Conservation (phyloP, 306 rosid species). For the Trifolium fragiferum region DNA sequence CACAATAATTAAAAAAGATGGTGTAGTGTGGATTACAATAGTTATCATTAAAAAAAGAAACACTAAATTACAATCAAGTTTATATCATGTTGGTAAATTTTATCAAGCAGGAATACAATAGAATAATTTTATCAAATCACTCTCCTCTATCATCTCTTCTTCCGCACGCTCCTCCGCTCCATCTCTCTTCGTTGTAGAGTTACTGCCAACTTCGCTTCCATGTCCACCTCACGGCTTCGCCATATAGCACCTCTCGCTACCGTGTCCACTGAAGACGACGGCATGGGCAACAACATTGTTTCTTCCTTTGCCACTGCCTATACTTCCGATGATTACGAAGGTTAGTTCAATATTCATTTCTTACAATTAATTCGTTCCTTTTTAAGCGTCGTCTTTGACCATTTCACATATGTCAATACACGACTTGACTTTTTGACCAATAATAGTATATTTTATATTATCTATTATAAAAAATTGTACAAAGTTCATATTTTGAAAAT, state of each 20-base stretch:
- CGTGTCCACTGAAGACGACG: conserved; percentile 50
- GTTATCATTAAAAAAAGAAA: no score
- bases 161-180: conserved; percentile 45
- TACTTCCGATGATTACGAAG: conserved; percentile 58
- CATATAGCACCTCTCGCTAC: conserved; percentile 59
- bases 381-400: no score
- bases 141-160: conserved; percentile 47
- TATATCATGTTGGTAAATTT: no score
- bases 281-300: neutral
- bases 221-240: conserved; percentile 61
- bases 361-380: no score
- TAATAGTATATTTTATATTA: no score
- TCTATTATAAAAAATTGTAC: no score
- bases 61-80: no score
- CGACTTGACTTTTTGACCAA: no score
- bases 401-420: no score
- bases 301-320: conserved; percentile 50
- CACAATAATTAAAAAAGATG: neutral
- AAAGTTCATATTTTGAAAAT: no score
- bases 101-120: conserved; percentile 29
- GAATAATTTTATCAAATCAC: conserved; percentile 42
- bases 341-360: conserved; percentile 41
- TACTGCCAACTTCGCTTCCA: conserved; percentile 44
- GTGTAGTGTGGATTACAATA: no score
- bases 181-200: conserved; percentile 40